Conservation (phyloP, 140 eudicot species). For the Flaveria floridana region DNA sequence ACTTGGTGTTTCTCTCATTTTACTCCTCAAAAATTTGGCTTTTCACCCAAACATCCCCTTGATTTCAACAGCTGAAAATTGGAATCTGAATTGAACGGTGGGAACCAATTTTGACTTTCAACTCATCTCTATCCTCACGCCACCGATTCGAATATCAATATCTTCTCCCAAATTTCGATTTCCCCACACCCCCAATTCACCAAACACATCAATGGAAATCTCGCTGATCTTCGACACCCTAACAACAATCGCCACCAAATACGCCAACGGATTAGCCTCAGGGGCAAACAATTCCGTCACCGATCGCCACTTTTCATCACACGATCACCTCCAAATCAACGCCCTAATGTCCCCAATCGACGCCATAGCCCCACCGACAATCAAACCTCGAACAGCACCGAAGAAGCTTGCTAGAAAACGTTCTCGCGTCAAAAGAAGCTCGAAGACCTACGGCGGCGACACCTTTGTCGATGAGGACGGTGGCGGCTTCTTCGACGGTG, state of each 20-base stretch:
- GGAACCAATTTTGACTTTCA: slow-evolving; percentile 24
- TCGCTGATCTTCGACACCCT: slow-evolving; percentile 40
- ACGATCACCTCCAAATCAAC: slow-evolving; percentile 50
- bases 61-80: too few species aligned
- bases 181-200: slow-evolving; percentile 9
- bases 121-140: slow-evolving; percentile 26
- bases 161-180: not conserved
- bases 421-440: slow-evolving; percentile 52
- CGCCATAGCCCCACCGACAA: slow-evolving; percentile 61
- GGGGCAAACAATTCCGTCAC: slow-evolving; percentile 31
- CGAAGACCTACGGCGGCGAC: slow-evolving; percentile 38
- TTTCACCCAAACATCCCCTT: too few species aligned
- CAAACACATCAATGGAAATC: slow-evolving; percentile 36
- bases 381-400: slow-evolving; percentile 46
- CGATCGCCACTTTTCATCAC: slow-evolving; percentile 28
- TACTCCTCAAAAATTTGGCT: too few species aligned
- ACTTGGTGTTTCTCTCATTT: too few species aligned
- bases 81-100: slow-evolving; percentile 13
- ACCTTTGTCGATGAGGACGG: slow-evolving; percentile 36
- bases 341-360: slow-evolving; percentile 44
- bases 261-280: slow-evolving; percentile 24
- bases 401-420: slow-evolving; percentile 41
- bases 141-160: slow-evolving; percentile 21
- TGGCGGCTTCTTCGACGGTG: slow-evolving; percentile 47
- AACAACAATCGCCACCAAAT: slow-evolving; percentile 40